Percentiles rank a stretch among this genome's conserved stretches.
phyloP scores from a whole-genome alignment of 768 basidiomycete species.

The Suillus subalutaceus region DNA sequence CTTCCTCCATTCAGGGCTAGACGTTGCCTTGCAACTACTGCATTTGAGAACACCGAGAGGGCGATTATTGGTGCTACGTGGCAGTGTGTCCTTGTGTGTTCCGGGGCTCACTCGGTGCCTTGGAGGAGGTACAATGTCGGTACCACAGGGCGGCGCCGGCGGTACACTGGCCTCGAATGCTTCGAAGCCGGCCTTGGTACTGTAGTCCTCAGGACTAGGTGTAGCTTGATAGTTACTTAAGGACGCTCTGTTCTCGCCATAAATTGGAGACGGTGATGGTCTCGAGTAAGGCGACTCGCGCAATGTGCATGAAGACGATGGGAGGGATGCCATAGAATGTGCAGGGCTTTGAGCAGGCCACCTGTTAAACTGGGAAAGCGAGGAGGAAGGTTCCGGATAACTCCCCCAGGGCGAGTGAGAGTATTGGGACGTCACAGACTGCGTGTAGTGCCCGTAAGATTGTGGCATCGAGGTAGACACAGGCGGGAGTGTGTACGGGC shows the following conservation, averaged over 20 bases:
- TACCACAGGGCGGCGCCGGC: slow-evolving; percentile 19
- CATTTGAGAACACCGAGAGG: slow-evolving; percentile 75
- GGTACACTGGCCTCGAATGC: slow-evolving; percentile 25
- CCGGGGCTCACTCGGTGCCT: slow-evolving; percentile 58
- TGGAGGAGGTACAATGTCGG: slow-evolving; percentile 58
- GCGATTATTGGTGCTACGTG: slow-evolving; percentile 53
- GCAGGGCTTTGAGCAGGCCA: slow-evolving; percentile 34
- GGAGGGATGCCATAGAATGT: slow-evolving; percentile 26
- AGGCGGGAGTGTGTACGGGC: slow-evolving; percentile 34
- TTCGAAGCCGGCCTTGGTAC: slow-evolving; percentile 38
- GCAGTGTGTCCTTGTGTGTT: slow-evolving; percentile 49
- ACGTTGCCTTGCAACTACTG: slow-evolving; percentile 78
- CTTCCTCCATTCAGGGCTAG: slow-evolving; percentile 91
- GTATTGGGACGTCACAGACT: slow-evolving; percentile 28
- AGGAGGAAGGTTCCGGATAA: slow-evolving; percentile 29
- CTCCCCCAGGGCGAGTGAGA: slow-evolving; percentile 30
- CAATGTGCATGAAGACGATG: slow-evolving; percentile 28
- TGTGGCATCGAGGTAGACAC: slow-evolving; percentile 30
- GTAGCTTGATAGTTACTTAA: slow-evolving; percentile 43
- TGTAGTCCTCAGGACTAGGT: slow-evolving; percentile 42
- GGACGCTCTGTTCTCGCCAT: slow-evolving; percentile 28
- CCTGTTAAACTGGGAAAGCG: slow-evolving; percentile 33
- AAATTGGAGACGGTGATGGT: slow-evolving; percentile 39
- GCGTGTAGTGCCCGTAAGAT: slow-evolving; percentile 29
- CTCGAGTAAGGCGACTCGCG: slow-evolving; percentile 39